phyloP scores from a whole-genome alignment of 1,284 basidiomycete species.

The Kalmanozyma brasiliensis region DNA sequence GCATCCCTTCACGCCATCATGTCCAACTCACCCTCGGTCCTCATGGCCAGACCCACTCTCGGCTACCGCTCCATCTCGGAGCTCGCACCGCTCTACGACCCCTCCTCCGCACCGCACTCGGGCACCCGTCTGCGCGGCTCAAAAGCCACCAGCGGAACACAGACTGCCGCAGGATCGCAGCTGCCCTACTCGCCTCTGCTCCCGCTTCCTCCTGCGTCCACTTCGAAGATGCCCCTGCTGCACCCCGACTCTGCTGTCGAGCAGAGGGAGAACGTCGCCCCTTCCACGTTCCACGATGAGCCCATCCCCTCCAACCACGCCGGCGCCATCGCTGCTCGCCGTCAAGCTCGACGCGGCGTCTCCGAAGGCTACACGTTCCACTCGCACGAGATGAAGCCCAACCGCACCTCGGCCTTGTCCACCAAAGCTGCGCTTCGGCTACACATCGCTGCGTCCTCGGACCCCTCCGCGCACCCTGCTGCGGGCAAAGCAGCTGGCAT shows the following conservation, averaged over 20 bases:
- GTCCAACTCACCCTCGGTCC: conserved; percentile 8
- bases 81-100: conserved; percentile 35
- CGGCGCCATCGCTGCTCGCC: conserved; percentile 26
- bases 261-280: conserved; percentile 22
- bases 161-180: conserved; percentile 16
- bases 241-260: conserved; percentile 5
- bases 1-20: conserved; percentile 5
- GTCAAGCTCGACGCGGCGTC: conserved; percentile 28
- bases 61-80: conserved; percentile 46
- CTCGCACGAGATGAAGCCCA: conserved; percentile 7
- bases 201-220: conserved; percentile 25
- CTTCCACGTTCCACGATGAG: not conserved
- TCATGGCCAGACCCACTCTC: conserved; percentile 30
- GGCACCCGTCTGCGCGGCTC: conserved; percentile 32
- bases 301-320: not conserved
- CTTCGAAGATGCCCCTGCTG: conserved; percentile 3
- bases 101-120: conserved; percentile 15
- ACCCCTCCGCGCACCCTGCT: conserved; percentile 8
- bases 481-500: conserved; percentile 37
- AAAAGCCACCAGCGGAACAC: conserved; percentile 31
- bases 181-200: conserved; percentile 43
- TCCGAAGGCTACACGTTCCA: conserved; percentile 29
- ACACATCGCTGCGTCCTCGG: conserved; percentile 32
- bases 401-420: conserved; percentile 4
- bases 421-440: conserved; percentile 27